These are phyloP conservation scores for Thalassiosira exigua DNA, from an alignment of 352 stramenopile genomes.

Conservation along the genomic window DNA sequence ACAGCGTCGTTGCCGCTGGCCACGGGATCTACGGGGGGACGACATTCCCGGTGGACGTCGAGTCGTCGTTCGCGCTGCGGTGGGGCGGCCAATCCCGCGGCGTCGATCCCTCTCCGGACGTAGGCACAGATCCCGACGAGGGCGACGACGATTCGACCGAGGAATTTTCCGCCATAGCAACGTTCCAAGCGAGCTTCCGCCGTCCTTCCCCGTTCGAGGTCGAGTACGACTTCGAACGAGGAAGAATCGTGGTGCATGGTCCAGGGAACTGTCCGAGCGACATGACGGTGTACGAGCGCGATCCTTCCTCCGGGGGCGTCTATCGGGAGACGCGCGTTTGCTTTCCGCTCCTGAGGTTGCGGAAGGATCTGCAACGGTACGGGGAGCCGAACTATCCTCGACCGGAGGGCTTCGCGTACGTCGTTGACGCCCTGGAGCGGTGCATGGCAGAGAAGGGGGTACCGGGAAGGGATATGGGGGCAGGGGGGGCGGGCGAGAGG, in stretches of 20 bases:
- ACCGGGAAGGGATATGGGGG: background rate
- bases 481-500: background rate
- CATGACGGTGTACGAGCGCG: slow-evolving; percentile 48
- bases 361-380: slow-evolving; percentile 21
- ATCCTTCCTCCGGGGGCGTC: slow-evolving; percentile 18
- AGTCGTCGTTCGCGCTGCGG: slow-evolving; percentile 47
- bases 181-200: slow-evolving; percentile 44
- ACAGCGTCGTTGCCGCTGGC: slow-evolving; percentile 24
- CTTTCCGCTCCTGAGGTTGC: slow-evolving; percentile 28
- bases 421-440: slow-evolving; percentile 49
- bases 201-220: slow-evolving; percentile 46
- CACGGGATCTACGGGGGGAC: slow-evolving; percentile 39
- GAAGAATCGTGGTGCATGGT: slow-evolving; percentile 41
- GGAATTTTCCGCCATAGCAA: slow-evolving; percentile 41
- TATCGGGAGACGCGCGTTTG: slow-evolving; percentile 26
- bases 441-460: slow-evolving; percentile 45
- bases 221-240: slow-evolving; percentile 46
- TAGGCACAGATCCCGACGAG: background rate
- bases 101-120: background rate
- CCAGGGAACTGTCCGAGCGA: slow-evolving; percentile 48
- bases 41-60: slow-evolving; percentile 50
- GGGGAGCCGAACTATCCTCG: slow-evolving; percentile 39
- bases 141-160: background rate
- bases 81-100: slow-evolving; percentile 37
- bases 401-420: slow-evolving; percentile 49